These are phyloP conservation scores for Cucurbita pepo DNA, from an alignment of 306 rosid genomes.

Conservation along the genomic window DNA sequence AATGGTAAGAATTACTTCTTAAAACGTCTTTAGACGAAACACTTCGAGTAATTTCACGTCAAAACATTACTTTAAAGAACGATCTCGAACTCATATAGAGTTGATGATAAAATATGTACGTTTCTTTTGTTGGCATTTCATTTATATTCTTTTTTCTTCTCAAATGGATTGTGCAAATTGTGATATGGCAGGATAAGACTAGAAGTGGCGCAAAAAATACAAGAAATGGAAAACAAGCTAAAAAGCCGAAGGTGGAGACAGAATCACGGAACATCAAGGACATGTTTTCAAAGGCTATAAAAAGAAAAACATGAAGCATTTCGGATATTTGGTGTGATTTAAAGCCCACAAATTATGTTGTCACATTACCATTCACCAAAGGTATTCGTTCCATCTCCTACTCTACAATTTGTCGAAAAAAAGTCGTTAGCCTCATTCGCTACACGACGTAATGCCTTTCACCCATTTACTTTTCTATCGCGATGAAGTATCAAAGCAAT, in stretches of 20 bases:
- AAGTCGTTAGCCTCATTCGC: not conserved
- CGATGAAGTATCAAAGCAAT: not conserved
- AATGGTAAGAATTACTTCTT: not conserved
- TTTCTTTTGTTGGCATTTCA: not conserved
- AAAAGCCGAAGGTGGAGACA: conserved; percentile 61
- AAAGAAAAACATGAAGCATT: conserved; percentile 33
- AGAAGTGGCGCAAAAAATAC: conserved; percentile 23
- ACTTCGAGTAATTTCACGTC: not conserved
- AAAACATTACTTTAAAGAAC: not conserved
- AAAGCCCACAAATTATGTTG: not conserved
- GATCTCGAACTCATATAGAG: not conserved
- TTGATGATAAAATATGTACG: not conserved
- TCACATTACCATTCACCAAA: too few species aligned
- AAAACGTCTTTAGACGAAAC: not conserved
- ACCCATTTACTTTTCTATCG: not conserved
- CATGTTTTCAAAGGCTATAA: conserved; percentile 61
- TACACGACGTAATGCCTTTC: not conserved
- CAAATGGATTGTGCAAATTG: not conserved
- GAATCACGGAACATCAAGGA: conserved; percentile 63
- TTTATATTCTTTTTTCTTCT: too few species aligned
- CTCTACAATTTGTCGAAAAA: too few species aligned
- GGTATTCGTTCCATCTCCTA: too few species aligned
- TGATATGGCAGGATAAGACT: conserved; percentile 28
- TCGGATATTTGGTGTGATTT: not conserved
- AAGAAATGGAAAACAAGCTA: conserved; percentile 43